Conservation (phyloP, 2,329 filamentous ascomycete species). For the Monosporascus sp. region DNA sequence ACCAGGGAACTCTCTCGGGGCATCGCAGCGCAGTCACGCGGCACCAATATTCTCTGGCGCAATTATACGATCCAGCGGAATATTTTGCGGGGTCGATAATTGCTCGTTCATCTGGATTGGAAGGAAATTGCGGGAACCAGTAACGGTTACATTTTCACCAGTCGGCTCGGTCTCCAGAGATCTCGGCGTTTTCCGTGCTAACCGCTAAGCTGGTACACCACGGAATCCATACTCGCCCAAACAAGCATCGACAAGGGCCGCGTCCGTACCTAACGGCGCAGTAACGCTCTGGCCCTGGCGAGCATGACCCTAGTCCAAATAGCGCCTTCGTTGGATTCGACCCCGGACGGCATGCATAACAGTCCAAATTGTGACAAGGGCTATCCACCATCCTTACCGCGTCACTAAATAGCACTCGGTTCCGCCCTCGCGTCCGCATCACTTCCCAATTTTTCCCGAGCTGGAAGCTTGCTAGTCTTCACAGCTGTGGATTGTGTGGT, state of each 20-base stretch:
- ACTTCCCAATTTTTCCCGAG: slow-evolving; percentile 16
- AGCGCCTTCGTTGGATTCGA: slow-evolving; percentile 1
- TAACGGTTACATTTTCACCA: too few relatives aligned
- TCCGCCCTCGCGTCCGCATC: too few relatives aligned
- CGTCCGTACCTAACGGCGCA: neutral
- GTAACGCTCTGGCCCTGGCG: neutral
- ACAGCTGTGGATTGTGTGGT: neutral
- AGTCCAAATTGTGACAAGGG: slow-evolving; percentile 23
- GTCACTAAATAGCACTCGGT: slow-evolving; percentile 8
- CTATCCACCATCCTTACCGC: slow-evolving; percentile 23
- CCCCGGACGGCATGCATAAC: slow-evolving; percentile 25
- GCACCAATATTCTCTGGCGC: too few relatives aligned
- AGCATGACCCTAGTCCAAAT: slow-evolving; percentile 1
- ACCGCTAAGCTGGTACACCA: neutral
- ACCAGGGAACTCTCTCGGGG: too few relatives aligned
- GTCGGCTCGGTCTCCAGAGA: too few relatives aligned
- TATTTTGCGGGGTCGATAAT: neutral
- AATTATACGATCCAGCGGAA: neutral
- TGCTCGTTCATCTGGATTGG: neutral
- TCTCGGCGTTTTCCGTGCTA: too few relatives aligned
- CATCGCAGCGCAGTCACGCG: too few relatives aligned
- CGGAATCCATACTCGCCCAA: neutral
- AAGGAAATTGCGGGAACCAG: too few relatives aligned
- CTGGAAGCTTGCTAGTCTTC: neutral
- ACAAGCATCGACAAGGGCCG: neutral